Evolutionary conservation across 441 rosid species (phyloP).

Genomic region (Populus trichocarpa): DNA sequence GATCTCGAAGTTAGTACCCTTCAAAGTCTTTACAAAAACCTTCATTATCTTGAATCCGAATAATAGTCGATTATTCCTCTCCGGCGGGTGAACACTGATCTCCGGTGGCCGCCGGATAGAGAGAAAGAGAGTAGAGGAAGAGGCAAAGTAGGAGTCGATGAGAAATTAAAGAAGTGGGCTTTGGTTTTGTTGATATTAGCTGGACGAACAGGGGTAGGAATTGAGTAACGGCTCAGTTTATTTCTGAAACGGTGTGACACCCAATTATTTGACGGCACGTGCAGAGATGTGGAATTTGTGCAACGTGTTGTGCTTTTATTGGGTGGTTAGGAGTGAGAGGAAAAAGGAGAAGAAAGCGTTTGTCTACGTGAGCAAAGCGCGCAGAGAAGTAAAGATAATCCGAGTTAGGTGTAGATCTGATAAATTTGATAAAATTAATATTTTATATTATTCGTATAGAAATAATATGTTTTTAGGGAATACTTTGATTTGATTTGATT

Average conservation of each 20-base stretch:
- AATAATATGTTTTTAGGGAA: not conserved
- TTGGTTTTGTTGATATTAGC: not conserved
- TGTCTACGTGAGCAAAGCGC: not conserved
- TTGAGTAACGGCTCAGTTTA: not conserved
- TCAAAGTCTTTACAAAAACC: constrained; percentile 69
- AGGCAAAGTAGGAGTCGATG: not conserved
- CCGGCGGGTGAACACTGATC: not conserved
- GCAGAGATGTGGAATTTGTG: not conserved
- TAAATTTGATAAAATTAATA: not conserved
- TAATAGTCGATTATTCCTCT: constrained; percentile 7
- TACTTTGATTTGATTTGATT: no score
- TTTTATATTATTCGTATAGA: no score
- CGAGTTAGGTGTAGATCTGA: not conserved
- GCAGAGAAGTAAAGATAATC: not conserved
- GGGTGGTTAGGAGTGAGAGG: not conserved
- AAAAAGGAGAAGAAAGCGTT: not conserved
- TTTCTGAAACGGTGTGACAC: not conserved
- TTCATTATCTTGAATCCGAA: constrained; percentile 41
- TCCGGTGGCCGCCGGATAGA: constrained; percentile 11
- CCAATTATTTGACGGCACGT: not conserved
- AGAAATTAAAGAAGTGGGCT: not conserved
- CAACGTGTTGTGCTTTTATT: not conserved
- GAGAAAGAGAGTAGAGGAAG: not conserved
- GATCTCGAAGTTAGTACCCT: constrained; percentile 73
- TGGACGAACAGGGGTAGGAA: not conserved